A percentile compares a stretch with the other conserved stretches of the same genome.
These are phyloP conservation scores for Penicillium cosmopolitanum DNA, from an alignment of 495 filamentous ascomycete species.

Conservation along the genomic window DNA sequence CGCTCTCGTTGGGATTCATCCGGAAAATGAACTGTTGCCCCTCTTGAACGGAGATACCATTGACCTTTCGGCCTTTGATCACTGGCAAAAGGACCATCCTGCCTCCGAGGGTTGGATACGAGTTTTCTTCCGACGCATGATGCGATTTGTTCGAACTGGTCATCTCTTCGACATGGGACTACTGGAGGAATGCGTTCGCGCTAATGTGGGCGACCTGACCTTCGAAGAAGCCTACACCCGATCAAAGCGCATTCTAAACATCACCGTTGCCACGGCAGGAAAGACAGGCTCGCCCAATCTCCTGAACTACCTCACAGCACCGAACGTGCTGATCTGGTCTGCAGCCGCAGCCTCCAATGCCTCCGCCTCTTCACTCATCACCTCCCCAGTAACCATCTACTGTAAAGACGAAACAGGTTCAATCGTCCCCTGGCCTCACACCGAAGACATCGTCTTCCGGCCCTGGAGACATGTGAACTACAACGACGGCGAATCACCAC, in stretches of 20 bases:
- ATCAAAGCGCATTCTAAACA: constrained; percentile 88
- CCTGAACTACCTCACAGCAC: constrained; percentile 91
- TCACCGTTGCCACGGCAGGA: constrained; percentile 78
- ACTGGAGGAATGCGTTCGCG: constrained; percentile 81
- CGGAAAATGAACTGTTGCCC: constrained; percentile 78
- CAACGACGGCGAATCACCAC: constrained; percentile 76
- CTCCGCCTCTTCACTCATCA: constrained; percentile 62
- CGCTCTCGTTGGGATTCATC: constrained; percentile 85
- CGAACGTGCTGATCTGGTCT: constrained; percentile 94
- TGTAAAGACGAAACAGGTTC: constrained; percentile 82
- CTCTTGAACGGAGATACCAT: constrained; percentile 80
- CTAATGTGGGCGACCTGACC: constrained; percentile 86
- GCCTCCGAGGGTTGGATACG: constrained; percentile 49
- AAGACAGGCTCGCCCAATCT: constrained; percentile 80
- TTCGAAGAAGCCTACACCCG: constrained; percentile 91
- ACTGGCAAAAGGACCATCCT: constrained; percentile 23
- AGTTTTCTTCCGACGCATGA: constrained; percentile 63
- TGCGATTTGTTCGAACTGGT: constrained; percentile 70
- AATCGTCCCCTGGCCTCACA: constrained; percentile 78
- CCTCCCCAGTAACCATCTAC: constrained; percentile 69
- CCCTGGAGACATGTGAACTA: constrained; percentile 71
- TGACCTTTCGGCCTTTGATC: constrained; percentile 78
- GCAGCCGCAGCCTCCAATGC: constrained; percentile 92
- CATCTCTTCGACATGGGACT: constrained; percentile 83
- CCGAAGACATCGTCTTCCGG: constrained; percentile 66